phyloP scores from a whole-genome alignment of 2,329 filamentous ascomycete species.

The Cercospora canescens region DNA sequence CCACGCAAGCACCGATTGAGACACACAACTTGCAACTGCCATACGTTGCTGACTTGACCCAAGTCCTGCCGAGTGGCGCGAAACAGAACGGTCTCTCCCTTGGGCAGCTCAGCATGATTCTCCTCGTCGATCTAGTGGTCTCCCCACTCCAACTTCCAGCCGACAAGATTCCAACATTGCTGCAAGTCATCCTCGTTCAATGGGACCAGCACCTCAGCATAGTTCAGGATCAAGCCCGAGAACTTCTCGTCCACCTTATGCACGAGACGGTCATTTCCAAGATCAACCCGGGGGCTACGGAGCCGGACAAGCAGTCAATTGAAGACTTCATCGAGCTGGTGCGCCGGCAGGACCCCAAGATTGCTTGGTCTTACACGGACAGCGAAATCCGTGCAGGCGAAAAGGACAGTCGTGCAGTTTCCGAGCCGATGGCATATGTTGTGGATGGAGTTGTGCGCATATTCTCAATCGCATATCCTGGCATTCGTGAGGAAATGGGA shows the following conservation, averaged over 20 bases:
- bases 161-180: conserved; percentile 78
- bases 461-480: conserved; percentile 80
- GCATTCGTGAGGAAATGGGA: conserved; percentile 88
- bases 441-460: conserved; percentile 80
- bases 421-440: conserved; percentile 81
- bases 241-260: conserved; percentile 97
- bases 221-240: conserved; percentile 92
- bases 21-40: conserved; percentile 64
- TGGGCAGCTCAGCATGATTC: conserved; percentile 87
- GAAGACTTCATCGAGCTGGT: conserved; percentile 88
- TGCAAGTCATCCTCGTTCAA: conserved; percentile 88
- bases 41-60: conserved; percentile 82
- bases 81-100: conserved; percentile 84
- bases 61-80: conserved; percentile 80
- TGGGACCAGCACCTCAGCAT: conserved; percentile 97
- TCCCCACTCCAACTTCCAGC: conserved; percentile 77
- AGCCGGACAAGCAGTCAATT: conserved; percentile 70
- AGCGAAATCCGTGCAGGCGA: conserved; percentile 68
- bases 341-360: conserved; percentile 76
- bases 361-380: conserved; percentile 94
- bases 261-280: conserved; percentile 88
- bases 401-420: conserved; percentile 74
- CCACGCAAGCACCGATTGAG: conserved; percentile 70
- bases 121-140: conserved; percentile 95
- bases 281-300: conserved; percentile 68